Evolutionary conservation across 1,284 basidiomycete species (phyloP), one percentile per base, ranked within the genome.

Genomic region (Rhodotorula sp.): DNA sequence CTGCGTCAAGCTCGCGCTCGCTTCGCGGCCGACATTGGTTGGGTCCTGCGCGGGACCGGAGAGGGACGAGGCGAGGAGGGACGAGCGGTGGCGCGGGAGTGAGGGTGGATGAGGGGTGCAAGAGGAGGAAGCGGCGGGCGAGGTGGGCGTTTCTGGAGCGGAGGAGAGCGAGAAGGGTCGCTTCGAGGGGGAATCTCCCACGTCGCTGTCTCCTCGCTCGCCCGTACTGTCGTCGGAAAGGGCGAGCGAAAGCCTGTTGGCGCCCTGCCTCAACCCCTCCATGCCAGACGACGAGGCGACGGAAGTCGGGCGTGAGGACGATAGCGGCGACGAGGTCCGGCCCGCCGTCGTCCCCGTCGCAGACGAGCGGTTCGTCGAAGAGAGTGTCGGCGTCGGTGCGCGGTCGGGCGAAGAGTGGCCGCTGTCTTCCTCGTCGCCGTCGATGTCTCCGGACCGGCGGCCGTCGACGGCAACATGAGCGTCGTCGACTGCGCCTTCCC

Each of bases 121-220:
- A 17, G 67, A 30, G 19, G 62, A 27, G 34, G 53, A 46, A 4
- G 56, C 22, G 24, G 68, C 22, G 17, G 46, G 17, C 4, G 56
- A 9, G 13, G 68, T 61, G 7, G 68, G 67, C 20, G 71, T 63
- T 10, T 73, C 65, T 34, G 67, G 67, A 13, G 69, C 61, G 30
- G 66, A 66, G 0, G 61, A 60, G 61, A 67, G 65, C 27, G 67
- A 72, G 56, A 69, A 51, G 13, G 49, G 36, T 27, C 34, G 49
- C 10, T 52, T 36, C 27, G 59, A 27, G 11, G 27, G 19, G 2
- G 49, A 24, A 49, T 52, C 27, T 66, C 52, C 27, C 63, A 32
- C 27, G 65, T 47, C 27, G 44, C 17, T 9, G 19, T 27, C 19
- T 20, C 49, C 46, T n/a, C 29, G 44, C 9, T 47, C 44, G 44